Conservation (phyloP, 139 green algal genomes). For the Mesotaenium endlicherianum region DNA sequence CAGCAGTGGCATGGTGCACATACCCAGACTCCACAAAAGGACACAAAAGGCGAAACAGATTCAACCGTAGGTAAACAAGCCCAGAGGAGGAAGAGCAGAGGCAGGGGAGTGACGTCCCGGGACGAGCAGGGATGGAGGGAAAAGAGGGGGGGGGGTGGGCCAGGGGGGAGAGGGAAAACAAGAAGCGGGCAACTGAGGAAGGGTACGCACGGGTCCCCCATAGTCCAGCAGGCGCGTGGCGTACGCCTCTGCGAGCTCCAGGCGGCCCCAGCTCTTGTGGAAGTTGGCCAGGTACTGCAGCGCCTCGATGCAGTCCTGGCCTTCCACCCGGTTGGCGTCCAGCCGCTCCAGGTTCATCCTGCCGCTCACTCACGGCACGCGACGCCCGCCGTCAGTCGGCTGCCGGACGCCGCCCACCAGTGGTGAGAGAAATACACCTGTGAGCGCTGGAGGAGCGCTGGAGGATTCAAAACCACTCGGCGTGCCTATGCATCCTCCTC, state of each 20-base stretch:
- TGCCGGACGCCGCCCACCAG: too few relatives aligned
- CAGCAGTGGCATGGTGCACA: neutral
- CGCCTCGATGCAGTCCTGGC: conserved; percentile 74
- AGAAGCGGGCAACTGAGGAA: too few relatives aligned
- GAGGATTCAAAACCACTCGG: too few relatives aligned
- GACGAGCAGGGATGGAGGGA: neutral
- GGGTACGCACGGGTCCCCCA: conserved; percentile 57
- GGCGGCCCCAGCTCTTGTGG: conserved; percentile 48
- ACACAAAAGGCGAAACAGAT: neutral
- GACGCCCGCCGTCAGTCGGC: too few relatives aligned
- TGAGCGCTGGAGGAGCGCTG: too few relatives aligned
- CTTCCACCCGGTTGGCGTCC: conserved; percentile 58
- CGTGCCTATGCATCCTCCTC: too few relatives aligned
- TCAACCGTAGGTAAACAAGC: neutral
- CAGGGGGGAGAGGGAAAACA: neutral
- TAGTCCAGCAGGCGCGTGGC: conserved; percentile 81
- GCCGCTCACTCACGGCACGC: too few relatives aligned
- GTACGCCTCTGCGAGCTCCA: conserved; percentile 65
- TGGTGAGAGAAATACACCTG: too few relatives aligned
- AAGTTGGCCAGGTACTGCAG: conserved; percentile 74
- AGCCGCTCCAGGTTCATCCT: conserved; percentile 71
- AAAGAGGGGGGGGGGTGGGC: neutral
- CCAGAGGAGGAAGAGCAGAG: neutral
- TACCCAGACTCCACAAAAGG: neutral
- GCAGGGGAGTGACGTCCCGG: neutral